A percentile compares a stretch with the other conserved stretches of the same genome.
Conservation (phyloP, 768 basidiomycete genomes). For the Phaffia tasmanica region DNA sequence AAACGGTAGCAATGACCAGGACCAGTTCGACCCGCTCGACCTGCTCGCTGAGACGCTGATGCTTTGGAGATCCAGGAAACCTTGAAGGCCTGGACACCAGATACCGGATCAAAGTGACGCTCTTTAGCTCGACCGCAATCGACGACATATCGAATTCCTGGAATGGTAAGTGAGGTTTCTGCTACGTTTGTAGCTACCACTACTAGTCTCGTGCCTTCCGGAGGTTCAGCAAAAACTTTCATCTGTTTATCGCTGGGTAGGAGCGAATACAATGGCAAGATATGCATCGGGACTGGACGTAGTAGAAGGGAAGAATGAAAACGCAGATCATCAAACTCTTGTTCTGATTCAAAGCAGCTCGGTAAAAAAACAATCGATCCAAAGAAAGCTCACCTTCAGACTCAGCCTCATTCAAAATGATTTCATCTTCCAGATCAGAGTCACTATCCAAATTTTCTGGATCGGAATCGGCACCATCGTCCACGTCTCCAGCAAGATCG, state of each 20-base stretch:
- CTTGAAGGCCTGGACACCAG: slow-evolving; percentile 81
- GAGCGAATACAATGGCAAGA: slow-evolving; percentile 87
- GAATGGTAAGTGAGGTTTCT: slow-evolving; percentile 93
- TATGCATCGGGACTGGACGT: slow-evolving; percentile 80
- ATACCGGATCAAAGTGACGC: slow-evolving; percentile 70
- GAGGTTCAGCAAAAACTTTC: slow-evolving; percentile 78
- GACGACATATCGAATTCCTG: slow-evolving; percentile 93
- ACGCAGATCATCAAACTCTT: not conserved
- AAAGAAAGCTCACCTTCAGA: slow-evolving; percentile 43
- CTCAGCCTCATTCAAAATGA: slow-evolving; percentile 55
- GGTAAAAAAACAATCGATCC: not conserved
- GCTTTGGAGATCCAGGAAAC: slow-evolving; percentile 92
- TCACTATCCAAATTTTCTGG: slow-evolving; percentile 54
- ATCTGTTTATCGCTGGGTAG: slow-evolving; percentile 89
- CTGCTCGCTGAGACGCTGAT: slow-evolving; percentile 83
- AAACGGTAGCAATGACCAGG: slow-evolving; percentile 97
- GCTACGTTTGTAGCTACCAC: slow-evolving; percentile 94
- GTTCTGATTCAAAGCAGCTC: not conserved
- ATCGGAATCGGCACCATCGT: slow-evolving; percentile 46
- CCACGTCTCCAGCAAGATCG: slow-evolving; percentile 51
- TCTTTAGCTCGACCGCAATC: slow-evolving; percentile 94
- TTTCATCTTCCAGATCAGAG: slow-evolving; percentile 49
- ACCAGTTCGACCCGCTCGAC: slow-evolving; percentile 92
- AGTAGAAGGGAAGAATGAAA: slow-evolving; percentile 1
- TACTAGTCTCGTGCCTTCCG: slow-evolving; percentile 67